A percentile compares a stretch with the other conserved stretches of the same genome.
These are phyloP conservation scores for Xylariaceae sp. DNA, from an alignment of 2,329 filamentous ascomycete genomes.

Conservation along the genomic window DNA sequence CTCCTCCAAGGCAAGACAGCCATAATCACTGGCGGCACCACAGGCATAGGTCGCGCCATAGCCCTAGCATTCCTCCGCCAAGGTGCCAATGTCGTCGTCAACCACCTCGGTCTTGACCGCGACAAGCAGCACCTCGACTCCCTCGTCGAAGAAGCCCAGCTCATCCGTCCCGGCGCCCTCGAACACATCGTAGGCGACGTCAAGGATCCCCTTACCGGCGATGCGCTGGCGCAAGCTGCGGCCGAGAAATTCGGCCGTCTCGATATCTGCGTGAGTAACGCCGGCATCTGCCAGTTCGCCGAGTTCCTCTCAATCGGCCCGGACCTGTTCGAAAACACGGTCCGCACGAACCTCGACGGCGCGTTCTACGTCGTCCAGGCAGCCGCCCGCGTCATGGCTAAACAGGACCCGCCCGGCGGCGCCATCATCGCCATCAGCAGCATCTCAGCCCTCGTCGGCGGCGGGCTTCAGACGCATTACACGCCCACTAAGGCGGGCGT, in stretches of 20 bases:
- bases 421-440: constrained; percentile 73
- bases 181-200: constrained; percentile 73
- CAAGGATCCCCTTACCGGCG: constrained; percentile 65
- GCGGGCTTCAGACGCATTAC: constrained; percentile 75
- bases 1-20: constrained; percentile 71
- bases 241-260: constrained; percentile 57
- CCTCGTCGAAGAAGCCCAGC: constrained; percentile 45
- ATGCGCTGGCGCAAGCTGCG: constrained; percentile 59
- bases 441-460: constrained; percentile 71
- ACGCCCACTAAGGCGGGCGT: constrained; percentile 85
- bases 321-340: constrained; percentile 64
- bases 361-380: constrained; percentile 87
- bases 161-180: constrained; percentile 49
- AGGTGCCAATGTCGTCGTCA: constrained; percentile 73
- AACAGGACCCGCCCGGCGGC: constrained; percentile 61
- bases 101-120: constrained; percentile 61
- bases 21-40: constrained; percentile 81
- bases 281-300: constrained; percentile 81
- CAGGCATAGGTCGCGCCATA: constrained; percentile 82
- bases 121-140: constrained; percentile 50
- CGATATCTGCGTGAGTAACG: constrained; percentile 82
- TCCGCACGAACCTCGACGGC: constrained; percentile 77
- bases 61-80: constrained; percentile 72
- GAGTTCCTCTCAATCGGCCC: constrained; percentile 73
- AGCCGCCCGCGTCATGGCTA: constrained; percentile 76